phyloP scores from a whole-genome alignment of 2,329 filamentous ascomycete genomes.

The Furcasterigmium sp. region DNA sequence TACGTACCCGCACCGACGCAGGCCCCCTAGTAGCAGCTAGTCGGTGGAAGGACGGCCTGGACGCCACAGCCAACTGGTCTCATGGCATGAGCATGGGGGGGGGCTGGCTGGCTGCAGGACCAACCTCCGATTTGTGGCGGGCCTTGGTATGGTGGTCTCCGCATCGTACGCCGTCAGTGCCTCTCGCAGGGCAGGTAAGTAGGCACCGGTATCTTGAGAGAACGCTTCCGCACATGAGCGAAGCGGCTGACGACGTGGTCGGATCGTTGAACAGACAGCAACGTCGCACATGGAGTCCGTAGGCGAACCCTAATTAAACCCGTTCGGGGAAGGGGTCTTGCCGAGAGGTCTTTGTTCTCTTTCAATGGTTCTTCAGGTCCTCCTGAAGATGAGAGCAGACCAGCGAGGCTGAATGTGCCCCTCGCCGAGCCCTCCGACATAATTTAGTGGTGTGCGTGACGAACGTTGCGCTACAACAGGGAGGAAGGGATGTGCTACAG shows the following conservation, averaged over 20 bases:
- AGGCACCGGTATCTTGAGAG: conserved; percentile 2
- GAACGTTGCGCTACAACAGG: neutral
- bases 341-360: conserved; percentile 1
- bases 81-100: neutral
- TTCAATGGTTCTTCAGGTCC: neutral
- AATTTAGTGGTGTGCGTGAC: too few species aligned
- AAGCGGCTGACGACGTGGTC: conserved; percentile 3
- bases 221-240: neutral
- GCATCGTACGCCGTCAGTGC: conserved; percentile 4
- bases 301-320: conserved; percentile 8
- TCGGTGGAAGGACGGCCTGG: neutral
- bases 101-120: conserved; percentile 1
- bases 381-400: too few species aligned
- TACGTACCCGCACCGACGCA: conserved; percentile 1
- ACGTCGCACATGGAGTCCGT: conserved; percentile 12
- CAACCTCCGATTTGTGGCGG: conserved; percentile 3
- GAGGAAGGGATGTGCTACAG: neutral
- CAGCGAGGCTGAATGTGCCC: too few species aligned
- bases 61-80: conserved; percentile 2
- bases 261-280: conserved; percentile 8
- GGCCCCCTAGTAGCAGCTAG: neutral
- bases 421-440: too few species aligned
- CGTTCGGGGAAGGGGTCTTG: conserved; percentile 5
- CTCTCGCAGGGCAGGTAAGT: too few species aligned
- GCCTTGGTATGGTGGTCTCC: conserved; percentile 2